These are phyloP conservation scores for Aphanomyces cochlioides DNA, from an alignment of 352 stramenopile species.

Conservation along the genomic window DNA sequence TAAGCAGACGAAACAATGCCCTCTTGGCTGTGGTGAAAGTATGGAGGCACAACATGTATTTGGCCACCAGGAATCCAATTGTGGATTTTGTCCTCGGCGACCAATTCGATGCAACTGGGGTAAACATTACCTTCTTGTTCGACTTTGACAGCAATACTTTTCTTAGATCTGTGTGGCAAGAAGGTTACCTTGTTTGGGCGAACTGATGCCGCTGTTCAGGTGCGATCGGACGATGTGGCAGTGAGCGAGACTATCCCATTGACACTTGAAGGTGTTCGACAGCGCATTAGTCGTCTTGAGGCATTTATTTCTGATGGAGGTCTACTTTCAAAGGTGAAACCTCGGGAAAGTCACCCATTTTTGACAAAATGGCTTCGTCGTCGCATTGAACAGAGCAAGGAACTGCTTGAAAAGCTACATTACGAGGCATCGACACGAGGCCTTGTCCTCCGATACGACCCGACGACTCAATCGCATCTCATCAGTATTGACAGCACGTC, in stretches of 20 bases:
- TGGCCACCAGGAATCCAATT: slow-evolving; percentile 44
- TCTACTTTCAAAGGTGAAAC: neutral
- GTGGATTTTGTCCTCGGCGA: slow-evolving; percentile 46
- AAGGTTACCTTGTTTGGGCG: slow-evolving; percentile 44
- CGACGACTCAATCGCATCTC: neutral
- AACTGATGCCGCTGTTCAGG: neutral
- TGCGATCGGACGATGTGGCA: slow-evolving; percentile 4
- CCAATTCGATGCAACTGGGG: slow-evolving; percentile 48
- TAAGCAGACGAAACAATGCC: slow-evolving; percentile 44
- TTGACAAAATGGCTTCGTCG: neutral
- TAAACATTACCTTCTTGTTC: neutral
- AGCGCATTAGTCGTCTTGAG: neutral
- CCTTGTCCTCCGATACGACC: slow-evolving; percentile 20
- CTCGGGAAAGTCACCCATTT: neutral
- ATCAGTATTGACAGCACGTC: neutral
- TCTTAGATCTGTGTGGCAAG: slow-evolving; percentile 53
- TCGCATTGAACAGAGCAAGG: neutral
- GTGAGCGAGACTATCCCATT: neutral
- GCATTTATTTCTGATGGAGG: neutral
- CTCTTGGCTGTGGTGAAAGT: slow-evolving; percentile 32
- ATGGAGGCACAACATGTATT: slow-evolving; percentile 37
- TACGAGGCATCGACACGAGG: neutral
- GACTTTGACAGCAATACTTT: neutral
- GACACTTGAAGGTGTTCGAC: neutral
- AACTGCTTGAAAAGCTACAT: neutral